Conservation (phyloP, 495 filamentous ascomycete genomes). For the Penicillium desertorum region DNA sequence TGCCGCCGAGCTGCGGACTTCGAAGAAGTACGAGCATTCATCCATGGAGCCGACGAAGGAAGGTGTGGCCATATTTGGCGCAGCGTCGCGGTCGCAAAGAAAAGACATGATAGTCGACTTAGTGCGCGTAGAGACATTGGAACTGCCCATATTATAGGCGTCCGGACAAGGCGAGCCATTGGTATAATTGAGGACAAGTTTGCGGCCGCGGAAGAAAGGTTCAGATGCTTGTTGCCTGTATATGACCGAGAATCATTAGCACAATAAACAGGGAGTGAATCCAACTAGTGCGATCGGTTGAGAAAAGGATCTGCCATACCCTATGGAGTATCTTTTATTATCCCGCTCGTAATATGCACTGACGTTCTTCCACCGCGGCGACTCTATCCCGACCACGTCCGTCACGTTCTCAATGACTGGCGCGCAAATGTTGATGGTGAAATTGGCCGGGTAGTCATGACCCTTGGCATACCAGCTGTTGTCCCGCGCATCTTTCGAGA, state of each 20-base stretch:
- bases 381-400: constrained; percentile 67
- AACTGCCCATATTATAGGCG: constrained; percentile 25
- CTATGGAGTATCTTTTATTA: constrained; percentile 78
- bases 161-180: constrained; percentile 76
- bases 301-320: constrained; percentile 51
- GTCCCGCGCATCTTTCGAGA: constrained; percentile 58
- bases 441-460: constrained; percentile 84
- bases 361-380: constrained; percentile 70
- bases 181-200: constrained; percentile 89
- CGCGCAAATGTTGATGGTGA: constrained; percentile 92
- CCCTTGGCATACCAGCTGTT: constrained; percentile 81
- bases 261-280: neutral
- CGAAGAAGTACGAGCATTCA: constrained; percentile 95
- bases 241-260: constrained; percentile 9
- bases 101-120: constrained; percentile 92
- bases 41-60: constrained; percentile 86
- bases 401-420: constrained; percentile 75
- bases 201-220: constrained; percentile 79
- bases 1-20: constrained; percentile 81
- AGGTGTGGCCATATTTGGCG: constrained; percentile 58
- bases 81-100: constrained; percentile 79
- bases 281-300: neutral
- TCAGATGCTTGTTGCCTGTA: constrained; percentile 64
- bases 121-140: constrained; percentile 47
- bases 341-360: constrained; percentile 83